These are phyloP conservation scores for Penicillium diatomitis DNA, from an alignment of 495 filamentous ascomycete species.

Conservation along the genomic window DNA sequence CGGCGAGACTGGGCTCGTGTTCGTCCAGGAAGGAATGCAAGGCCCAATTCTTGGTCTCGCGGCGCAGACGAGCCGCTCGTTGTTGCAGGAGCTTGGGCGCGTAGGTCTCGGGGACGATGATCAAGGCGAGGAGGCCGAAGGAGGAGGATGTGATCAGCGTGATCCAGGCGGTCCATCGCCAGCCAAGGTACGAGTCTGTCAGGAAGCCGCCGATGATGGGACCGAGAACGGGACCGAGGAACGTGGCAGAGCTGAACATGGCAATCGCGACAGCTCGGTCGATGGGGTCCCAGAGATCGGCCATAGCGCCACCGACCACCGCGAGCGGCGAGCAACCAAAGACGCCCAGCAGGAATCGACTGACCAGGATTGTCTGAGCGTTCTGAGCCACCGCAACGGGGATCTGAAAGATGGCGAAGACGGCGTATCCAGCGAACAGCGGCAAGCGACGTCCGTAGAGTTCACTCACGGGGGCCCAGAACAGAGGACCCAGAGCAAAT, in stretches of 20 bases:
- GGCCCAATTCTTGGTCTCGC: slow-evolving; percentile 53
- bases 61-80: slow-evolving; percentile 47
- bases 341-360: slow-evolving; percentile 51
- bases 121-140: slow-evolving; percentile 38
- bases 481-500: slow-evolving; percentile 42
- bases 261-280: slow-evolving; percentile 53
- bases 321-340: slow-evolving; percentile 58
- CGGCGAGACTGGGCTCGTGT: slow-evolving; percentile 34
- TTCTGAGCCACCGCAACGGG: slow-evolving; percentile 53
- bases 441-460: slow-evolving; percentile 48
- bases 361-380: slow-evolving; percentile 48
- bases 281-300: slow-evolving; percentile 53
- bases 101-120: slow-evolving; percentile 55
- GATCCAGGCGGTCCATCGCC: slow-evolving; percentile 60
- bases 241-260: slow-evolving; percentile 44
- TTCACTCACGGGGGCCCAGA: slow-evolving; percentile 51
- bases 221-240: slow-evolving; percentile 47
- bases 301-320: slow-evolving; percentile 49
- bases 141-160: slow-evolving; percentile 46
- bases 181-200: slow-evolving; percentile 44
- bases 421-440: slow-evolving; percentile 44
- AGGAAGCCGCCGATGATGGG: slow-evolving; percentile 46
- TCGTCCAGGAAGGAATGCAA: slow-evolving; percentile 51
- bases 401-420: slow-evolving; percentile 55
- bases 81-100: slow-evolving; percentile 44